Evolutionary conservation across 1,284 basidiomycete genomes (phyloP).

Genomic region (Termitomyces sp.): DNA sequence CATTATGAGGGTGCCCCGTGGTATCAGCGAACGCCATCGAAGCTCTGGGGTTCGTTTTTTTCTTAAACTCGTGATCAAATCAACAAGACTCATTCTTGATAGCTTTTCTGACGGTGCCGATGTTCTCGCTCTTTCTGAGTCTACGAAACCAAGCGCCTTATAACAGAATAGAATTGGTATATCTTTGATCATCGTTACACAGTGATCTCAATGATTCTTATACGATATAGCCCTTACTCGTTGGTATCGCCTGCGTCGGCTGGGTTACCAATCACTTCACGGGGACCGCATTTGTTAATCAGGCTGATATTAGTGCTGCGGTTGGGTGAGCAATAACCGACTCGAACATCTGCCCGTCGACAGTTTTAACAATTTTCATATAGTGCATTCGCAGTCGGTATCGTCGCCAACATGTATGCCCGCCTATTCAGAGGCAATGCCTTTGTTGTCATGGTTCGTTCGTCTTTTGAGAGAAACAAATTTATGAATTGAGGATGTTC

Average conservation of each 20-base stretch:
- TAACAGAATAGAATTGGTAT: constrained; percentile 65
- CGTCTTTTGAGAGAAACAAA: background rate
- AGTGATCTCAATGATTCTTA: background rate
- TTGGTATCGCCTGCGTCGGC: constrained; percentile 70
- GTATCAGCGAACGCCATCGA: constrained; percentile 54
- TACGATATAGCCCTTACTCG: constrained; percentile 43
- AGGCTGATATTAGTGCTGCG: constrained; percentile 72
- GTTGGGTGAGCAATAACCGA: constrained; percentile 41
- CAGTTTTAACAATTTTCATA: constrained; percentile 12
- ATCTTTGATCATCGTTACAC: background rate
- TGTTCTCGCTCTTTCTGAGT: constrained; percentile 71
- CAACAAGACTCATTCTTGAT: background rate
- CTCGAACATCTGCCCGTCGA: background rate
- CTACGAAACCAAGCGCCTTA: constrained; percentile 75
- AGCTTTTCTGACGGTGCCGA: constrained; percentile 80
- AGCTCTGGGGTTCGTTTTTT: constrained; percentile 48
- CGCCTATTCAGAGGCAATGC: constrained; percentile 75
- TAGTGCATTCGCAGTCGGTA: constrained; percentile 78
- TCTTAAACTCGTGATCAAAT: background rate
- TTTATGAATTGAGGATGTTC: background rate
- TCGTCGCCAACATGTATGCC: constrained; percentile 81
- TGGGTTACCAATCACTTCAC: constrained; percentile 80
- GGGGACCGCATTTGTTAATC: constrained; percentile 57
- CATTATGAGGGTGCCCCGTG: constrained; percentile 52
- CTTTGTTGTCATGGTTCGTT: constrained; percentile 69